Percentiles rank a stretch among this genome's conserved stretches.
phyloP scores from a whole-genome alignment of 2,329 filamentous ascomycete species.

The Fusarium luffae region DNA sequence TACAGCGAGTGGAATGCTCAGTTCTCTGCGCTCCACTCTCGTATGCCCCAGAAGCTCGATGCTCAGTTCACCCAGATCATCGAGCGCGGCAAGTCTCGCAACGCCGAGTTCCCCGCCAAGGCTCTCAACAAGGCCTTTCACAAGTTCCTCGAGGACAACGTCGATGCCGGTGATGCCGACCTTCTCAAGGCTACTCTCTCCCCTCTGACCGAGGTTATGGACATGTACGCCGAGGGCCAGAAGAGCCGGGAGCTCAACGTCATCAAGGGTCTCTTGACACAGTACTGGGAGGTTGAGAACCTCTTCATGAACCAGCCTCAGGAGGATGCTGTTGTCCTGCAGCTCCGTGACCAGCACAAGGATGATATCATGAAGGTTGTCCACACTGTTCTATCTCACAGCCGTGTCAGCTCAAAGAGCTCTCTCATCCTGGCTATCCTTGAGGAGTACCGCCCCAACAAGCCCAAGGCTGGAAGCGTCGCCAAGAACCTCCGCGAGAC shows the following conservation, averaged over 20 bases:
- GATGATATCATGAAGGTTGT: slow-evolving; percentile 88
- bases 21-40: slow-evolving; percentile 94
- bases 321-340: slow-evolving; percentile 93
- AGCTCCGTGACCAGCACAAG: slow-evolving; percentile 95
- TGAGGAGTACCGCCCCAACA: slow-evolving; percentile 94
- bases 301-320: slow-evolving; percentile 89
- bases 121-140: slow-evolving; percentile 83
- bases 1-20: slow-evolving; percentile 98
- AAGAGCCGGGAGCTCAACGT: slow-evolving; percentile 90
- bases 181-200: slow-evolving; percentile 77
- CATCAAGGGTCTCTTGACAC: slow-evolving; percentile 80
- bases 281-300: slow-evolving; percentile 85
- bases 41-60: slow-evolving; percentile 96
- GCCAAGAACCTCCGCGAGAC: slow-evolving; percentile 86
- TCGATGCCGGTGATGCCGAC: slow-evolving; percentile 77
- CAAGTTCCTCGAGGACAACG: slow-evolving; percentile 90
- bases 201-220: slow-evolving; percentile 81
- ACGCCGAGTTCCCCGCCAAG: slow-evolving; percentile 92
- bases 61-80: slow-evolving; percentile 84
- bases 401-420: slow-evolving; percentile 92
- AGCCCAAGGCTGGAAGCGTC: slow-evolving; percentile 87
- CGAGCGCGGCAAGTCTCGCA: slow-evolving; percentile 81
- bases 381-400: slow-evolving; percentile 91
- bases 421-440: slow-evolving; percentile 91
- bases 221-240: slow-evolving; percentile 84